phyloP scores from a whole-genome alignment of 352 stramenopile genomes.

The Phytophthora ohioensis region DNA sequence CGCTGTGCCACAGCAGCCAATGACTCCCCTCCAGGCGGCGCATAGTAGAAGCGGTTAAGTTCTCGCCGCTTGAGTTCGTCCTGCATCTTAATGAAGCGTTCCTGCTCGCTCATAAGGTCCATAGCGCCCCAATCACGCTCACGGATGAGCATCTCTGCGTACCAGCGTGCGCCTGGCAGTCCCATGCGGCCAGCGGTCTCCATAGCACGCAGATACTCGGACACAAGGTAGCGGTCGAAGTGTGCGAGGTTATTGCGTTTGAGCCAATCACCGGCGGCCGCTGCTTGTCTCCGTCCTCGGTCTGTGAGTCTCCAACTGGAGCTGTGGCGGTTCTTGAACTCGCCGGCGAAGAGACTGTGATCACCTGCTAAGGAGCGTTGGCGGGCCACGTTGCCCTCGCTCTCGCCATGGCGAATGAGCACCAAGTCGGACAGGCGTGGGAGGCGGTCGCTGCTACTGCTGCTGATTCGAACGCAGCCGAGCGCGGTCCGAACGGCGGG shows the following conservation, averaged over 20 bases:
- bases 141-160: constrained; percentile 89
- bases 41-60: constrained; percentile 90
- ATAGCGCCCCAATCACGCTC: constrained; percentile 91
- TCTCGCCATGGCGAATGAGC: constrained; percentile 91
- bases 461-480: background rate
- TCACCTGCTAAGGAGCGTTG: constrained; percentile 86
- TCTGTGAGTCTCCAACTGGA: constrained; percentile 90
- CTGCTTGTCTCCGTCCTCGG: constrained; percentile 74
- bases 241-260: constrained; percentile 77
- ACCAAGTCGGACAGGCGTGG: constrained; percentile 82
- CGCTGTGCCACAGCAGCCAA: constrained; percentile 84
- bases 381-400: constrained; percentile 89
- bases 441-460: constrained; percentile 38
- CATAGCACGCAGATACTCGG: constrained; percentile 88
- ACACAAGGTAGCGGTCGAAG: constrained; percentile 90
- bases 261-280: constrained; percentile 84
- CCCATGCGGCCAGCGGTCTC: constrained; percentile 86
- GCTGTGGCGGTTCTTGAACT: constrained; percentile 91
- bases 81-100: constrained; percentile 90
- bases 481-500: constrained; percentile 2
- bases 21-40: constrained; percentile 83
- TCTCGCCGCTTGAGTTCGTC: constrained; percentile 85
- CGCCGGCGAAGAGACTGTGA: constrained; percentile 86
- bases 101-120: constrained; percentile 91
- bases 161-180: constrained; percentile 81